Base-by-base conservation (phyloP, 129 eudicot genomes). In the Scalesia atractyloides region DNA sequence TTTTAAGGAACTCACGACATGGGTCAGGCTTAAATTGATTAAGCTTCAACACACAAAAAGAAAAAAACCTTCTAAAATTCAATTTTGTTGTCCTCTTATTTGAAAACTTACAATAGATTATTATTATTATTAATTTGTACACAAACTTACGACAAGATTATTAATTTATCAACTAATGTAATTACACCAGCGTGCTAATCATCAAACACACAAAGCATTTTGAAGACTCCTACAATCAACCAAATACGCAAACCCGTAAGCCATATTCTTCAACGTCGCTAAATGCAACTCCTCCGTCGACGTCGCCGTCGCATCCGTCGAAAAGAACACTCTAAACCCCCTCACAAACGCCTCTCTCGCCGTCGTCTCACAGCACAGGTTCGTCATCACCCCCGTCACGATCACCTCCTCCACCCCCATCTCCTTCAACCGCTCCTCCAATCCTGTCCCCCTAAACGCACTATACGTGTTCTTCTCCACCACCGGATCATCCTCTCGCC, bases 341-440 rank as follows among this genome's bases (percentile, higher is more conserved):
- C 94, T 87, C 71, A 87, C 86, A 18, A 81, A 92, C 43, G 96
- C 98, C 14, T 92, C 98, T 11, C 98, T 82, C 15, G 98, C 98
- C 43, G 95, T 85, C 60, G 98, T 92, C 72, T 92, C 98, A 47
- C 98, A 92, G 54, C 98, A 92, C 73, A 92, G 44, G 41, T 92
- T 92, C 41, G 98, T 92, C 98, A 92, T 92, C 6, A 92, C 98
- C n/a, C 98, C 96, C 4, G 85, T 78, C 64, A 92, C 82, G 18
- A 92, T 92, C 56, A 92, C 96, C 70, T 92, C 98, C 81, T 89
- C 85, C 77, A 83, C 90, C 5, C 89, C 96, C 88, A 87, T 85
- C 74, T 78, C 89, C 74, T 34, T 73, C 82, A 92, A 74, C 72
- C 51, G 65, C 81, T 87, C 96, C 72, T 92, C 98, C 51, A 92